Conservation (phyloP, 495 filamentous ascomycete species). For the Poronia punctata region DNA sequence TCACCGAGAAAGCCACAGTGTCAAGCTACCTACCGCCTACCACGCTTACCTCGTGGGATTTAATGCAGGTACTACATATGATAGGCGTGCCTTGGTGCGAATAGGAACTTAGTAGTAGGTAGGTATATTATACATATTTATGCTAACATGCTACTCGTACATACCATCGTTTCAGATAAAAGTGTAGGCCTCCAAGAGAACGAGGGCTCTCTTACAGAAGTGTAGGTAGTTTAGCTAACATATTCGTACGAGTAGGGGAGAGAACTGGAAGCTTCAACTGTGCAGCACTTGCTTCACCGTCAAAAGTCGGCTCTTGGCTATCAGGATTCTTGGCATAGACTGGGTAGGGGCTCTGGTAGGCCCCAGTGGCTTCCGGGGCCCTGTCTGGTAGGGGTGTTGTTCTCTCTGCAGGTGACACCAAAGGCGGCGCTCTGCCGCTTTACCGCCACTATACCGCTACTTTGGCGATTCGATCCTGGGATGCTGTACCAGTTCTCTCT, state of each 20-base stretch:
- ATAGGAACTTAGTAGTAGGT: background rate
- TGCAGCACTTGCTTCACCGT: slow-evolving; percentile 9
- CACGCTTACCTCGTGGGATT: slow-evolving; percentile 16
- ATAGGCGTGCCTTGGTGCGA: background rate
- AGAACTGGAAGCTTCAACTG: background rate
- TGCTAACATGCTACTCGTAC: too few species aligned
- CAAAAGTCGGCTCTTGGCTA: slow-evolving; percentile 4
- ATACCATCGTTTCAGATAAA: too few species aligned
- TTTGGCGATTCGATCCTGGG: slow-evolving; percentile 3
- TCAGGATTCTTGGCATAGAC: too few species aligned
- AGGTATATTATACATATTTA: too few species aligned
- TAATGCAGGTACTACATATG: slow-evolving; percentile 14
- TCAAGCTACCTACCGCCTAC: too few species aligned
- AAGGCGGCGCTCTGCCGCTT: slow-evolving; percentile 5
- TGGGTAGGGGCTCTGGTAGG: too few species aligned
- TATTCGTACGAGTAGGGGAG: slow-evolving; percentile 1
- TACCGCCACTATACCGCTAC: slow-evolving; percentile 14
- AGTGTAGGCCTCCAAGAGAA: too few species aligned
- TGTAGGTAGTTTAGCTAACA: too few species aligned
- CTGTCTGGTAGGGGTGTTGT: background rate
- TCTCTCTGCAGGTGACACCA: slow-evolving; percentile 7
- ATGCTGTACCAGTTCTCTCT: too few species aligned
- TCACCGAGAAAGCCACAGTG: slow-evolving; percentile 12
- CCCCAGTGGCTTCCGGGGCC: background rate
- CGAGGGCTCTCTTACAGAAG: too few species aligned